These are phyloP conservation scores for Hemileccinum impolitum DNA, from an alignment of 768 basidiomycete species.

Conservation along the genomic window DNA sequence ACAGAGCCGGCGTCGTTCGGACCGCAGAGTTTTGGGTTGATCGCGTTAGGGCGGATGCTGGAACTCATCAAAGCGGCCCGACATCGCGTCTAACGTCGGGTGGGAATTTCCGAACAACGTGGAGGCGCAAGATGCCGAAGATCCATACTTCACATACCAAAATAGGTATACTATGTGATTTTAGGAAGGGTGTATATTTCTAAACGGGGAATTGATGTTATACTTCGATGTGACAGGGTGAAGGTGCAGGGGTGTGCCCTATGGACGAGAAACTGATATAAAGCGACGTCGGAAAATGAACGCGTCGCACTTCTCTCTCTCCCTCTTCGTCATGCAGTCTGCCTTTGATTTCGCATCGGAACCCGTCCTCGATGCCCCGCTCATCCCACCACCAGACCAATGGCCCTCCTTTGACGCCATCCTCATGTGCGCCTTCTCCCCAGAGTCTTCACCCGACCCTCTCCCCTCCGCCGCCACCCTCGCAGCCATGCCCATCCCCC, in stretches of 20 bases:
- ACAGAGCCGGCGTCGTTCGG: conserved; percentile 33
- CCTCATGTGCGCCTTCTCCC: conserved; percentile 5
- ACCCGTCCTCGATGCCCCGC: conserved; percentile 1
- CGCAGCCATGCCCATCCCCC: conserved; percentile 30
- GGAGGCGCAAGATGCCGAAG: conserved; percentile 20
- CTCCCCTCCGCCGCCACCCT: conserved; percentile 20
- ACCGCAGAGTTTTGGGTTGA: conserved; percentile 43
- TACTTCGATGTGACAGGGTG: conserved; percentile 25
- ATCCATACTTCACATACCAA: conserved; percentile 10
- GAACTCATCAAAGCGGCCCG: conserved; percentile 34
- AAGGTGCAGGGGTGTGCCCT: conserved; percentile 21
- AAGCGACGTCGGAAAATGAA: conserved; percentile 14
- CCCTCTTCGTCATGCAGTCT: conserved; percentile 13
- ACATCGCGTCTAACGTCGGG: background rate
- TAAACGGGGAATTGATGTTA: conserved; percentile 12
- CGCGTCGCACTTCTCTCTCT: background rate
- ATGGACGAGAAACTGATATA: conserved; percentile 18
- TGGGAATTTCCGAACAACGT: conserved; percentile 18
- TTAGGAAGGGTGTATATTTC: conserved; percentile 18
- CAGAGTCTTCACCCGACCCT: conserved; percentile 1
- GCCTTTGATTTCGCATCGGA: conserved; percentile 11
- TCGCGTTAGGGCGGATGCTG: conserved; percentile 42
- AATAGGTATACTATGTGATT: conserved; percentile 24
- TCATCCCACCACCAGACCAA: conserved; percentile 12
- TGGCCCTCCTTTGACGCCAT: conserved; percentile 28